A percentile compares a stretch with the other conserved stretches of the same genome.
Evolutionary conservation across 306 rosid genomes (phyloP).

Genomic region (Ziziphus jujuba): DNA sequence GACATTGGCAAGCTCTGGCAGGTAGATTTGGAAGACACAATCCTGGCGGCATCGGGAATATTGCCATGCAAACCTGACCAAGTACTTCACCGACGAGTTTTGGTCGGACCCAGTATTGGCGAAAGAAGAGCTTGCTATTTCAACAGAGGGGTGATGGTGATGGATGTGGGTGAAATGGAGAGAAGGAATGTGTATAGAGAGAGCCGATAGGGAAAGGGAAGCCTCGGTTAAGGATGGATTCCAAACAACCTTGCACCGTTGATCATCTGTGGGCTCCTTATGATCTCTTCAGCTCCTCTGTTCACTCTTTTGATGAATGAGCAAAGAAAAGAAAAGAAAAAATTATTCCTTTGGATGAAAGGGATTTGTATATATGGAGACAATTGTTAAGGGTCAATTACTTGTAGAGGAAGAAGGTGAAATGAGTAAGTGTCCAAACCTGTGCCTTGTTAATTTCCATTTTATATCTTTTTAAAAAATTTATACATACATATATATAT

Average conservation of each 20-base stretch:
- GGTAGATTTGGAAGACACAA: conserved; percentile 70
- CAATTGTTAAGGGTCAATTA: conserved; percentile 15
- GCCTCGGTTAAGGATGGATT: conserved; percentile 91
- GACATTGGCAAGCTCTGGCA: conserved; percentile 71
- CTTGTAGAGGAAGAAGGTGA: conserved; percentile 15
- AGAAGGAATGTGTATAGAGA: conserved; percentile 48
- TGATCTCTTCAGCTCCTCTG: conserved; percentile 62
- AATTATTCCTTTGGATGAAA: no score
- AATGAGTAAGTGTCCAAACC: conserved; percentile 20
- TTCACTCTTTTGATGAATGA: conserved; percentile 69
- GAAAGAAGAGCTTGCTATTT: conserved; percentile 64
- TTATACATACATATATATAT: no score
- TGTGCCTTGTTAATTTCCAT: not conserved
- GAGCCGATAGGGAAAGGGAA: conserved; percentile 85
- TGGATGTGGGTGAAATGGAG: conserved; percentile 76
- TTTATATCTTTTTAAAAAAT: no score
- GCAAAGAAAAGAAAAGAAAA: not conserved
- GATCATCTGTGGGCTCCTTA: conserved; percentile 90
- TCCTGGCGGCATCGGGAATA: conserved; percentile 81
- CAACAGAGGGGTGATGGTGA: conserved; percentile 88
- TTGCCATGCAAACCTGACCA: conserved; percentile 71
- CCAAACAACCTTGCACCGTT: conserved; percentile 72
- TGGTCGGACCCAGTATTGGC: conserved; percentile 49
- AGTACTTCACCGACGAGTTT: conserved; percentile 61
- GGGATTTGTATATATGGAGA: conserved; percentile 1